These are phyloP conservation scores for Aspergillus luchuensis DNA, from an alignment of 2,329 filamentous ascomycete species.

Conservation along the genomic window DNA sequence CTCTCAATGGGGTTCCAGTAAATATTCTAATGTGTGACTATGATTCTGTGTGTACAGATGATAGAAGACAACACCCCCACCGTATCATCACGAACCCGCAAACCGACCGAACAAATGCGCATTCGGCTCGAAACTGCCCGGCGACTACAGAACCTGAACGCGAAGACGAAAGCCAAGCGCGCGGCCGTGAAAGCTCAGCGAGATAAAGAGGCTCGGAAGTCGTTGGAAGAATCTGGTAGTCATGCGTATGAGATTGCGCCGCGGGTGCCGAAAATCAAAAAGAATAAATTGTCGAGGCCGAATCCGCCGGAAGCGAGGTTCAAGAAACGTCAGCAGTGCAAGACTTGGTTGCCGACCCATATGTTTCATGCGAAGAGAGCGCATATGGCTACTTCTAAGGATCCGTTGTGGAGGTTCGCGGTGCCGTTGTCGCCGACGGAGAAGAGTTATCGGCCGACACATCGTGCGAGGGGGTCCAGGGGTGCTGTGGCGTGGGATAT, in stretches of 20 bases:
- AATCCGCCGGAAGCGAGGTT: conserved; percentile 68
- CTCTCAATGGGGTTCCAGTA: background rate
- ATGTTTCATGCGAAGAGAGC: conserved; percentile 91
- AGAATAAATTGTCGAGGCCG: conserved; percentile 68
- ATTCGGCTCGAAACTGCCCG: conserved; percentile 74
- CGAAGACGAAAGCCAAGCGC: conserved; percentile 45
- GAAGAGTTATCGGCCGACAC: conserved; percentile 86
- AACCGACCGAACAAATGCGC: conserved; percentile 49
- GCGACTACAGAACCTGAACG: conserved; percentile 64
- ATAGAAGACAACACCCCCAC: conserved; percentile 86
- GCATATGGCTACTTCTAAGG: conserved; percentile 76
- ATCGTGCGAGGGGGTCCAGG: conserved; percentile 72
- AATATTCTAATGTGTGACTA: background rate
- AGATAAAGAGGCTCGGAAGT: conserved; percentile 30
- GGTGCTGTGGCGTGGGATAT: conserved; percentile 89
- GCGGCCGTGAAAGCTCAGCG: conserved; percentile 48
- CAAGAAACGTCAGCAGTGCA: conserved; percentile 79
- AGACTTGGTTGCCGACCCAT: conserved; percentile 94
- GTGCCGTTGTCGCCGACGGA: conserved; percentile 82
- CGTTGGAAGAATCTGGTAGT: conserved; percentile 28
- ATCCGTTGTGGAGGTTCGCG: conserved; percentile 87
- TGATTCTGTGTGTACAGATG: conserved; percentile 61
- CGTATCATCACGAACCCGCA: conserved; percentile 60
- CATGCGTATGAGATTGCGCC: conserved; percentile 42
- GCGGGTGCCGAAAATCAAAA: conserved; percentile 66